Percentiles rank a stretch among this genome's conserved stretches.
These are phyloP conservation scores for Datura wrightii DNA, from an alignment of 257 asterid genomes.

Conservation along the genomic window DNA sequence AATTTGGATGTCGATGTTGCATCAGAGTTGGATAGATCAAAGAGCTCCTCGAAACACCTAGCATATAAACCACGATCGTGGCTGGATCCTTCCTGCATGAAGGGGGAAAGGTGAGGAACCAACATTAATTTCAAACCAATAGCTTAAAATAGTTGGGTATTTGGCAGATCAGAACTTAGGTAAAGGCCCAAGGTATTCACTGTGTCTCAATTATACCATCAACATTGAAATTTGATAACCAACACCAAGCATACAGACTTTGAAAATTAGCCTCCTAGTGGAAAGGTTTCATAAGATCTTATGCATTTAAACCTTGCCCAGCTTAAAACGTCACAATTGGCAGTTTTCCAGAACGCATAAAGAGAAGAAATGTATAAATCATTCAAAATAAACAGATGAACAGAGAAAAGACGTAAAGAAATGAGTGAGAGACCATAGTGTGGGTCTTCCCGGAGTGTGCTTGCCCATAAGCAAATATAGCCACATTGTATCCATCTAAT, in stretches of 20 bases:
- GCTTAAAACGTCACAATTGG: neutral
- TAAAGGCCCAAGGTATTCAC: constrained; percentile 9
- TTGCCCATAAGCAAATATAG: constrained; percentile 89
- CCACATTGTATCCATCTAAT: constrained; percentile 93
- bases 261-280: neutral
- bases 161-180: constrained; percentile 1
- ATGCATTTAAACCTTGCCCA: neutral
- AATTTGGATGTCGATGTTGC: constrained; percentile 81
- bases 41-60: constrained; percentile 97
- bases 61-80: constrained; percentile 97
- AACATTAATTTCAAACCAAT: neutral
- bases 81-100: constrained; percentile 96
- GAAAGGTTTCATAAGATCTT: constrained; percentile 22
- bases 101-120: constrained; percentile 21
- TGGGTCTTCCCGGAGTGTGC: constrained; percentile 87
- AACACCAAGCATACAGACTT: constrained; percentile 1
- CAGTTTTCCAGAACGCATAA: neutral
- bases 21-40: constrained; percentile 94
- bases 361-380: constrained; percentile 7
- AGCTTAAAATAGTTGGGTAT: neutral
- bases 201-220: constrained; percentile 13
- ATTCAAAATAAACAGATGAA: constrained; percentile 22
- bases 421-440: constrained; percentile 76
- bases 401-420: constrained; percentile 35
- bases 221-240: neutral